Percentiles rank a stretch among this genome's conserved stretches.
These are phyloP conservation scores for Coemansia reversa DNA, from an alignment of 192 early-diverging fungal species.

Conservation along the genomic window DNA sequence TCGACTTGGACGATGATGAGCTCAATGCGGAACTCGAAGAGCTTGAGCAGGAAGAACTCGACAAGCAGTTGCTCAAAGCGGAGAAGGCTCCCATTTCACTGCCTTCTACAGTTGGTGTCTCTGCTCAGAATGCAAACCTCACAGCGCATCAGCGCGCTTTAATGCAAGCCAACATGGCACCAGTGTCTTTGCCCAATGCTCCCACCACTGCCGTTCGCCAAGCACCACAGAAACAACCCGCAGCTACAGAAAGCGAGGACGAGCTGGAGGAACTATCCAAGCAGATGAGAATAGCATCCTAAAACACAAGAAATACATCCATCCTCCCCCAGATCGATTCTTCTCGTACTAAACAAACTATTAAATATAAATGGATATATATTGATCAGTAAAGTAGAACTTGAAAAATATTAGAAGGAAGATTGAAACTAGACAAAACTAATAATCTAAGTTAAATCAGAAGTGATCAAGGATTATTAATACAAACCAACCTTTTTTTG, in stretches of 20 bases:
- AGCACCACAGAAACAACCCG: constrained; percentile 1
- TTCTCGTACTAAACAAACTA: constrained; percentile 9
- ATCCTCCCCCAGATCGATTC: background rate
- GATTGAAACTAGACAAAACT: no score
- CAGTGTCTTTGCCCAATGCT: constrained; percentile 64
- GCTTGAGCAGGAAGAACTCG: constrained; percentile 91
- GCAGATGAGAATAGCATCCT: constrained; percentile 45
- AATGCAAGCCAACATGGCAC: constrained; percentile 65
- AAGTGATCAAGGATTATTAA: no score
- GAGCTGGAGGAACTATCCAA: constrained; percentile 50
- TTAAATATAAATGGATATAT: no score
- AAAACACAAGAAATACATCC: background rate
- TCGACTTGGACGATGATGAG: constrained; percentile 94
- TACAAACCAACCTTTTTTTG: no score
- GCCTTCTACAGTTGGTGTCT: constrained; percentile 18
- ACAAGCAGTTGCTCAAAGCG: constrained; percentile 77
- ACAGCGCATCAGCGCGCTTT: constrained; percentile 81
- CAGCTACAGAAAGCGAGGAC: constrained; percentile 18
- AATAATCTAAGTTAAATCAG: no score
- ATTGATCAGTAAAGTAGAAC: no score
- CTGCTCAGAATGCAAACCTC: constrained; percentile 74
- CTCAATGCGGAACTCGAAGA: constrained; percentile 85
- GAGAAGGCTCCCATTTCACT: constrained; percentile 63
- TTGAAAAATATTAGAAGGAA: no score
- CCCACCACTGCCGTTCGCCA: constrained; percentile 12